phyloP scores from a whole-genome alignment of 164 flowering plant species.

The Vitis vinifera region ASM3070453v1 NC_081810.1:2340501-2341000 shows the following conservation, averaged over 20 bases:
- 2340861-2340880: too few relatives aligned
- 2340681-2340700: constrained; percentile 66
- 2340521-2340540: constrained; percentile 70
- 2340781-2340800: constrained; percentile 84
- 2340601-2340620: constrained; percentile 66
- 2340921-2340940: too few relatives aligned
- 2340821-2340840: too few relatives aligned
- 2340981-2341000: too few relatives aligned
- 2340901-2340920: too few relatives aligned
- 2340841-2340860: too few relatives aligned
- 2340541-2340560: constrained; percentile 73
- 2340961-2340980: too few relatives aligned
- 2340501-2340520: constrained; percentile 66
- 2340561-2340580: constrained; percentile 61
- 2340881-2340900: too few relatives aligned
- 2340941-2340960: too few relatives aligned
- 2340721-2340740: constrained; percentile 65
- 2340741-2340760: constrained; percentile 58
- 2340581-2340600: constrained; percentile 62
- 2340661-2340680: constrained; percentile 58
- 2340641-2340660: constrained; percentile 68
- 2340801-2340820: constrained; percentile 25
- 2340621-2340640: constrained; percentile 67
- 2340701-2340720: constrained; percentile 71
- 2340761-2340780: constrained; percentile 72